Conservation (phyloP, 2,329 filamentous ascomycete species). For the Fusarium chlamydosporum region DNA sequence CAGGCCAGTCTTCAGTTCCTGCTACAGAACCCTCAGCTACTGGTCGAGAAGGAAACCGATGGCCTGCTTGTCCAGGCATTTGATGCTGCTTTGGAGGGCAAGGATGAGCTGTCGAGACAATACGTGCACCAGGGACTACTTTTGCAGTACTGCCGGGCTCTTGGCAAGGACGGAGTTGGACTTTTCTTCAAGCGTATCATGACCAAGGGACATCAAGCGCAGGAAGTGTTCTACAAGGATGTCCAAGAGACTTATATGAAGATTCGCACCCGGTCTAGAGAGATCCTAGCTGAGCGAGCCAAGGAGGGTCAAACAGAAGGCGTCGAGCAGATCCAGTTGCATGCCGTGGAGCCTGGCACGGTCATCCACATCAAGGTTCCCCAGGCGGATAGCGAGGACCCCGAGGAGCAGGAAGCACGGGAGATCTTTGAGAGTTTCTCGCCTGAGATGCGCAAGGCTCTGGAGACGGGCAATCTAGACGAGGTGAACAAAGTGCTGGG, state of each 20-base stretch:
- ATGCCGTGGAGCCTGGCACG: slow-evolving; percentile 93
- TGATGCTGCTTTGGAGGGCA: slow-evolving; percentile 83
- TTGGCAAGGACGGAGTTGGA: slow-evolving; percentile 88
- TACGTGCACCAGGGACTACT: slow-evolving; percentile 95
- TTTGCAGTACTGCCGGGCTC: slow-evolving; percentile 92
- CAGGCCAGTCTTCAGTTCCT: slow-evolving; percentile 81
- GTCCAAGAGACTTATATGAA: slow-evolving; percentile 88
- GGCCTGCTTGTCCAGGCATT: slow-evolving; percentile 93
- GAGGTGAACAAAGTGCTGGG: slow-evolving; percentile 72
- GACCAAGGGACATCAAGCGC: slow-evolving; percentile 88
- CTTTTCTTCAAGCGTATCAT: slow-evolving; percentile 98
- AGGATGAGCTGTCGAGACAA: slow-evolving; percentile 82
- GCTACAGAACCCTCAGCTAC: slow-evolving; percentile 79
- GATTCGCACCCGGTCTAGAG: slow-evolving; percentile 81
- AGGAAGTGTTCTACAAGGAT: slow-evolving; percentile 92
- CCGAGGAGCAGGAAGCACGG: slow-evolving; percentile 73
- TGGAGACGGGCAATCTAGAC: slow-evolving; percentile 91
- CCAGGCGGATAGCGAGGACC: slow-evolving; percentile 74
- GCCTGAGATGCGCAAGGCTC: slow-evolving; percentile 82
- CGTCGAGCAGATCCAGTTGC: slow-evolving; percentile 96
- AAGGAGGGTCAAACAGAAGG: slow-evolving; percentile 71
- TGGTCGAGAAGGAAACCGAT: slow-evolving; percentile 89
- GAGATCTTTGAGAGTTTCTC: slow-evolving; percentile 87
- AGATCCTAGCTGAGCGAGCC: slow-evolving; percentile 73
- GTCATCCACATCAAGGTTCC: slow-evolving; percentile 91